Evolutionary conservation across 2,329 filamentous ascomycete species (phyloP).

Genomic region (Colletotrichum truncatum): DNA sequence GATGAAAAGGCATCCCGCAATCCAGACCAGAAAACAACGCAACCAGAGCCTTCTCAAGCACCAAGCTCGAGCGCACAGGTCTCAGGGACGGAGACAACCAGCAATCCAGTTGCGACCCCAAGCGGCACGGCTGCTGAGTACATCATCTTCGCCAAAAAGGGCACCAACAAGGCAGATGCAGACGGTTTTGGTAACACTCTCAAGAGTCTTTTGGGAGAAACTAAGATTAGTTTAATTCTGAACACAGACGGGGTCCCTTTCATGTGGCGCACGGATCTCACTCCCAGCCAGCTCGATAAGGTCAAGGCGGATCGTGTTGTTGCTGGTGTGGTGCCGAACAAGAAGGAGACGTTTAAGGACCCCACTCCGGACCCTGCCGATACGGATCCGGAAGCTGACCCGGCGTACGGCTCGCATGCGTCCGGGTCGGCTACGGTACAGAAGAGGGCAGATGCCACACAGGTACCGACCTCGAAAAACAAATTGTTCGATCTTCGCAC

Average conservation of each 20-base stretch:
- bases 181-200: not conserved
- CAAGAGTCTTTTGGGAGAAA: not conserved
- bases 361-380: not conserved
- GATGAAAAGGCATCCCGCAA: not conserved
- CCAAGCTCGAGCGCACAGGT: not conserved
- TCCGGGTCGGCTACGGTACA: not conserved
- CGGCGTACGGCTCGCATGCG: not conserved
- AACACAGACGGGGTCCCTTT: not conserved
- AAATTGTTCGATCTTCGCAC: not conserved
- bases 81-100: not conserved
- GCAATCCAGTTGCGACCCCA: not conserved
- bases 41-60: not conserved
- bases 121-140: not conserved
- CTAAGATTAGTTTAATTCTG: not conserved
- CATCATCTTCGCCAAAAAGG: not conserved
- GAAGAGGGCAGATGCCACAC: not conserved
- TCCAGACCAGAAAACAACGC: not conserved
- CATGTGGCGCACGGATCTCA: not conserved
- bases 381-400: not conserved
- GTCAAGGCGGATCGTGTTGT: not conserved
- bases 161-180: not conserved
- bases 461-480: not conserved
- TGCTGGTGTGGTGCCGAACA: not conserved
- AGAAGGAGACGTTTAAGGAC: not conserved
- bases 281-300: not conserved